Base-by-base conservation (phyloP, 1,284 basidiomycete species). In the Schizophyllum amplum region DNA sequence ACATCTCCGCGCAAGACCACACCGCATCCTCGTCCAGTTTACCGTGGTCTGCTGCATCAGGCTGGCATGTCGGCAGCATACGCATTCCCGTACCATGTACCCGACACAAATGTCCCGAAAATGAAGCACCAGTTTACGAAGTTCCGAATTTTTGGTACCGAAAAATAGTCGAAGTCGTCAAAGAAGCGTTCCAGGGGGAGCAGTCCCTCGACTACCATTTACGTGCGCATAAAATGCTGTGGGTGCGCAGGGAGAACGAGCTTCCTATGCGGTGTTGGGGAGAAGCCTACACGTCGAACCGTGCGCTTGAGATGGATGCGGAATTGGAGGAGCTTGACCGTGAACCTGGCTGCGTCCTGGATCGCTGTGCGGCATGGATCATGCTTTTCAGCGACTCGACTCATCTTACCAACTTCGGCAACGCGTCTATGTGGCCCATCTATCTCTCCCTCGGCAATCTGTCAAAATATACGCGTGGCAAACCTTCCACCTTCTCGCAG, bases 321-420 rank as follows among this genome's bases (percentile, higher is more conserved):
- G 59, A 64, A 0, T 23, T 71, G 1, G 62, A 65, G 50, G 57
- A 60, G 2, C 61, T 61, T 15, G 27, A 26, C 1, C 52, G 15
- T 0, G 59, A 63, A 0, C 60, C 65, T 7, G 62, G 54, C 1
- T 63, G 61, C 49, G 61, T 27, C 0, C 51, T 68, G 0, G 63
- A 68, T 46, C 54, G 61, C 1, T 65, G 66, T 2, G 59, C 74
- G 4, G 63, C 59, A 0, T 68, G 58, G 0, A 46, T 74, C 0
- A 68, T 74, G 67, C 60, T 71, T 54, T 72, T 65, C 64, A 76
- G 74, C 0, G 72, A 76, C 54, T 60, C 67, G 0, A 76, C 73
- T 0, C 69, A 72, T 6, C 64, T 75, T 1, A 62, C 70, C 0
- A 59, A 64, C 9, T 76, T 75, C 54, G 71, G 74, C 0, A 59